phyloP scores from a whole-genome alignment of 805 yeast species.

The Yarrowia alimentaria region DNA sequence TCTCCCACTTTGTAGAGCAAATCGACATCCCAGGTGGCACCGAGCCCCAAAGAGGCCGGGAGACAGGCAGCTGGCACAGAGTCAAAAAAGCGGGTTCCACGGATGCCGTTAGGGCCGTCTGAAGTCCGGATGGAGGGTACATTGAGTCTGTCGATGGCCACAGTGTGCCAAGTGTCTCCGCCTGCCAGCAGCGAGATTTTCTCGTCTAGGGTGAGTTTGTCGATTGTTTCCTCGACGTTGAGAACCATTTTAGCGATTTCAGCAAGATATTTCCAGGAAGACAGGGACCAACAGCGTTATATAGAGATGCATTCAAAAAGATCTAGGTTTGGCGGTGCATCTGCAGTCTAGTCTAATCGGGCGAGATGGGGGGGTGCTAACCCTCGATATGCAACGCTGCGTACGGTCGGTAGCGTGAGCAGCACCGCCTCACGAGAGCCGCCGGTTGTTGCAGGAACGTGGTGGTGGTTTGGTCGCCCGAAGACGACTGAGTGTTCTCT shows the following conservation, averaged over 20 bases:
- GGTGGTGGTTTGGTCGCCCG: no score
- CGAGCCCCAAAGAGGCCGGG: conserved; percentile 4
- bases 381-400: no score
- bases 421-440: no score
- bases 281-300: no score
- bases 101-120: conserved; percentile 5
- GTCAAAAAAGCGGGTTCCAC: conserved; percentile 12
- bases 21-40: conserved; percentile 8
- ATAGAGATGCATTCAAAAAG: background rate
- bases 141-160: background rate
- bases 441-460: no score
- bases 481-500: no score
- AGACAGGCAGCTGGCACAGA: conserved; percentile 11
- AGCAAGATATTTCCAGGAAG: no score
- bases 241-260: background rate
- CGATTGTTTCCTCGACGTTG: conserved; percentile 1
- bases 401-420: no score
- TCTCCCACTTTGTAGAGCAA: conserved; percentile 11
- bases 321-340: conserved; percentile 4
- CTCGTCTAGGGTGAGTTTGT: background rate
- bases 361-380: no score
- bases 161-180: conserved; percentile 4
- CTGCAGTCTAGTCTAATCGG: conserved; percentile 1
- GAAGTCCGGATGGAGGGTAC: conserved; percentile 4
- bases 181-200: background rate